Percentiles rank a stretch among this genome's conserved stretches.
Evolutionary conservation across 2,329 filamentous ascomycete species (phyloP).

Genomic region (Aspergillus floridensis): DNA sequence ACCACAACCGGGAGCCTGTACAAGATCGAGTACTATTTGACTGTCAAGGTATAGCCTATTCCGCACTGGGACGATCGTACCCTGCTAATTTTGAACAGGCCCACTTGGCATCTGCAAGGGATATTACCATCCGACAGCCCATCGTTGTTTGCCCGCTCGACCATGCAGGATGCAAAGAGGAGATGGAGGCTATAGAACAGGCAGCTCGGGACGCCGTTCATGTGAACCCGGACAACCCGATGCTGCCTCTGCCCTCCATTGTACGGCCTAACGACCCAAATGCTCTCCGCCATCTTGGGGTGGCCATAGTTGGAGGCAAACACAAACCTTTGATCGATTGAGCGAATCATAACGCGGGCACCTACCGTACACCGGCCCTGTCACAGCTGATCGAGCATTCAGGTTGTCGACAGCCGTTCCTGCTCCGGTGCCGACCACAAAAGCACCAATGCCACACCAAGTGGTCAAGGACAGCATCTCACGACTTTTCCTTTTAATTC

Average conservation of each 20-base stretch:
- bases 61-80: neutral
- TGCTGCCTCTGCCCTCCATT: conserved; percentile 83
- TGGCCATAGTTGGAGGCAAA: conserved; percentile 61
- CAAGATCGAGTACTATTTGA: conserved; percentile 97
- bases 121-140: conserved; percentile 83
- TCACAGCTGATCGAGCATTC: neutral
- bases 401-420: neutral
- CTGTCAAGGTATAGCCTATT: conserved; percentile 71
- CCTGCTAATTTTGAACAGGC: conserved; percentile 57
- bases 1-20: conserved; percentile 92
- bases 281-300: conserved; percentile 59
- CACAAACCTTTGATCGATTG: conserved; percentile 66
- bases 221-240: conserved; percentile 84
- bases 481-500: neutral
- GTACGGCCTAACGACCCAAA: conserved; percentile 72
- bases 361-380: too few relatives aligned
- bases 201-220: conserved; percentile 88
- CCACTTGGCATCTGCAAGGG: conserved; percentile 79
- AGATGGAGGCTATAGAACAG: conserved; percentile 98
- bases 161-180: conserved; percentile 92
- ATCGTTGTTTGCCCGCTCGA: conserved; percentile 96
- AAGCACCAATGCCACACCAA: neutral
- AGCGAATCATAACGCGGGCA: conserved; percentile 24
- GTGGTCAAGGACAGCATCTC: neutral
- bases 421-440: neutral